Conservation (phyloP, 2,329 filamentous ascomycete species). For the Alternaria angustiovoidea region DNA sequence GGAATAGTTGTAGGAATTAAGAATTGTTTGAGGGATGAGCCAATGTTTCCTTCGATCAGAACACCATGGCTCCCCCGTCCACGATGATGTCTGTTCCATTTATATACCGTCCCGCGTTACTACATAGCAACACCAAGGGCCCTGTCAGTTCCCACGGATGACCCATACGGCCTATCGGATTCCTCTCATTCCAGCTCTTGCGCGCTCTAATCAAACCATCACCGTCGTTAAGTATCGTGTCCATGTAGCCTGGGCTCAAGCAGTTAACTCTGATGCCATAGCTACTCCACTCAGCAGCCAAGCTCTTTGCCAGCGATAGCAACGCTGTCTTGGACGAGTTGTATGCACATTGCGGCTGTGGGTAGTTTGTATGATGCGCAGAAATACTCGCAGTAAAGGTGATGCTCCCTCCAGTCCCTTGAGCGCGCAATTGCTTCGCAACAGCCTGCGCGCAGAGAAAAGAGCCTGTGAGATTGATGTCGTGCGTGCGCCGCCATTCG, state of each 20-base stretch:
- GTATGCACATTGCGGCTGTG: conserved; percentile 75
- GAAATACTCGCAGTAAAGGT: conserved; percentile 73
- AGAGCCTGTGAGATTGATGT: conserved; percentile 75
- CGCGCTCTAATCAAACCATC: conserved; percentile 64
- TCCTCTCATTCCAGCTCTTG: conserved; percentile 65
- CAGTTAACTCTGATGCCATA: conserved; percentile 76
- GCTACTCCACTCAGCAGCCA: conserved; percentile 77
- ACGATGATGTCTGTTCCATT: conserved; percentile 72
- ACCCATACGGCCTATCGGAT: conserved; percentile 72
- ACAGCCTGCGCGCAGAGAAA: conserved; percentile 75
- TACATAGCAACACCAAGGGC: conserved; percentile 67
- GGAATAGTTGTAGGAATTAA: no score
- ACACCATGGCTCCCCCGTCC: conserved; percentile 61
- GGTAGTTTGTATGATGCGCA: conserved; percentile 73
- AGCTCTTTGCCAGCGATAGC: conserved; percentile 67
- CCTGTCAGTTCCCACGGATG: conserved; percentile 69
- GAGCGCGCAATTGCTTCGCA: conserved; percentile 52
- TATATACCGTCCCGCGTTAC: conserved; percentile 71
- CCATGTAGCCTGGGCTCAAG: conserved; percentile 79
- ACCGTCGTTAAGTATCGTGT: conserved; percentile 76
- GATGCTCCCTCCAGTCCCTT: conserved; percentile 66
- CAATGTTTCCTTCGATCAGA: conserved; percentile 19
- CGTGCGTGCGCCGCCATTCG: conserved; percentile 70
- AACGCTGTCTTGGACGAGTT: conserved; percentile 76
- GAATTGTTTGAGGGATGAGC: no score